These are phyloP conservation scores for Phylloporus rhodoxanthus DNA, from an alignment of 768 basidiomycete species.

Conservation along the genomic window DNA sequence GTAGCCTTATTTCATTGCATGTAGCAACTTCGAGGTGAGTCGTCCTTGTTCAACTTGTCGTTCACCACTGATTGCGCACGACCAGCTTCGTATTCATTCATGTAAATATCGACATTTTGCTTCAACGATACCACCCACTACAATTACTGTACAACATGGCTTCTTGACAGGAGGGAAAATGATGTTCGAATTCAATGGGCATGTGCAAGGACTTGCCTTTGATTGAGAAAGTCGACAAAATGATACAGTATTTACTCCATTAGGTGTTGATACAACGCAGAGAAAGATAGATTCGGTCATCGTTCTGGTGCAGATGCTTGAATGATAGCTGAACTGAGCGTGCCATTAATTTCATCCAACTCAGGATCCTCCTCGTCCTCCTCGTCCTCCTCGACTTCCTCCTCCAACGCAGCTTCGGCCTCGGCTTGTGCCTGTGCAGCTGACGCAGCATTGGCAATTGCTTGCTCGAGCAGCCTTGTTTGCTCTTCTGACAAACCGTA, in stretches of 20 bases:
- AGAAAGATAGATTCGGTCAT: slow-evolving; percentile 22
- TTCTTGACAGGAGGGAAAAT: slow-evolving; percentile 6
- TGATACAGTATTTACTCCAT: slow-evolving; percentile 23
- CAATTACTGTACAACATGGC: slow-evolving; percentile 23
- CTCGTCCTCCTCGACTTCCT: slow-evolving; percentile 53
- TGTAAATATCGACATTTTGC: slow-evolving; percentile 27
- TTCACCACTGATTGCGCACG: slow-evolving; percentile 3
- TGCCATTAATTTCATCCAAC: slow-evolving; percentile 12
- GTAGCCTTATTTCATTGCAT: slow-evolving; percentile 31
- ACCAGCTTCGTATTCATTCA: slow-evolving; percentile 28
- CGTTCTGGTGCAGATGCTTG: slow-evolving; percentile 5
- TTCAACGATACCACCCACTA: slow-evolving; percentile 17
- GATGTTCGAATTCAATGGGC: slow-evolving; percentile 12
- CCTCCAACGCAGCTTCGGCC: slow-evolving; percentile 70
- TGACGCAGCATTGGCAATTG: slow-evolving; percentile 67
- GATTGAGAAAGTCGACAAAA: slow-evolving; percentile 7
- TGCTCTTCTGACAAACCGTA: slow-evolving; percentile 74
- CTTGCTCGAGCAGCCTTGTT: slow-evolving; percentile 60
- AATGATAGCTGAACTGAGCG: slow-evolving; percentile 10
- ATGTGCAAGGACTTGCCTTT: slow-evolving; percentile 9
- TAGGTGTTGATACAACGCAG: slow-evolving; percentile 17
- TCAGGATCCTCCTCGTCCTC: slow-evolving; percentile 35
- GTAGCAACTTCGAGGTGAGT: slow-evolving; percentile 16
- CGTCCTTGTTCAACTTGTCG: not conserved
- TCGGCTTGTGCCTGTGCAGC: slow-evolving; percentile 76